Conservation (phyloP, 345 rosid species). For the Arabidopsis arenosa region DNA sequence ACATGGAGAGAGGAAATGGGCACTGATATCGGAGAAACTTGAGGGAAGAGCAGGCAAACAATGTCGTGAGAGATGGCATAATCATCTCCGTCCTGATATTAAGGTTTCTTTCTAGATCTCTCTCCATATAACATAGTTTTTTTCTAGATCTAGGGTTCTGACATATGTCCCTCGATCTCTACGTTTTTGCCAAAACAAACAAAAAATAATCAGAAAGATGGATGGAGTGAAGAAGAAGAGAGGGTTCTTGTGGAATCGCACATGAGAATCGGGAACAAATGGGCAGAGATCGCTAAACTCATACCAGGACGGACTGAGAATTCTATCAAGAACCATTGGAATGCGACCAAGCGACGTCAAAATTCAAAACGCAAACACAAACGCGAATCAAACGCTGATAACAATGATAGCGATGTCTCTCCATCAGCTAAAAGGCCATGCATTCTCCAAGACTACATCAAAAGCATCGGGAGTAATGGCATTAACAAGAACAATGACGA, state of each 20-base stretch:
- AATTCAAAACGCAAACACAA: slow-evolving; percentile 70
- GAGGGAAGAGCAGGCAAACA: slow-evolving; percentile 94
- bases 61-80: slow-evolving; percentile 99
- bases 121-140: neutral
- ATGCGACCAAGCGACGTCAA: slow-evolving; percentile 86
- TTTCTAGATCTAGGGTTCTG: slow-evolving; percentile 19
- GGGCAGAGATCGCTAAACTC: slow-evolving; percentile 94
- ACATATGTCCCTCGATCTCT: neutral
- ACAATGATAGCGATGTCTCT: slow-evolving; percentile 25
- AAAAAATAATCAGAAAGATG: slow-evolving; percentile 63
- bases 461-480: slow-evolving; percentile 50
- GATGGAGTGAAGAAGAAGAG: slow-evolving; percentile 96
- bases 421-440: slow-evolving; percentile 54
- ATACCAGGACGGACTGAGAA: slow-evolving; percentile 92
- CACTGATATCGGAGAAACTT: slow-evolving; percentile 75
- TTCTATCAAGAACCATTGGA: slow-evolving; percentile 94
- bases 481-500: slow-evolving; percentile 31
- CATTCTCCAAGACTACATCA: slow-evolving; percentile 82
- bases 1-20: slow-evolving; percentile 90
- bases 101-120: slow-evolving; percentile 57
- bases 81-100: slow-evolving; percentile 91
- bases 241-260: slow-evolving; percentile 73
- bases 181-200: neutral
- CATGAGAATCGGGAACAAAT: slow-evolving; percentile 74
- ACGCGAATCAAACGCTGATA: slow-evolving; percentile 42